phyloP scores from a whole-genome alignment of 1,284 basidiomycete genomes.

The Apiotrichum veenhuisii region DNA sequence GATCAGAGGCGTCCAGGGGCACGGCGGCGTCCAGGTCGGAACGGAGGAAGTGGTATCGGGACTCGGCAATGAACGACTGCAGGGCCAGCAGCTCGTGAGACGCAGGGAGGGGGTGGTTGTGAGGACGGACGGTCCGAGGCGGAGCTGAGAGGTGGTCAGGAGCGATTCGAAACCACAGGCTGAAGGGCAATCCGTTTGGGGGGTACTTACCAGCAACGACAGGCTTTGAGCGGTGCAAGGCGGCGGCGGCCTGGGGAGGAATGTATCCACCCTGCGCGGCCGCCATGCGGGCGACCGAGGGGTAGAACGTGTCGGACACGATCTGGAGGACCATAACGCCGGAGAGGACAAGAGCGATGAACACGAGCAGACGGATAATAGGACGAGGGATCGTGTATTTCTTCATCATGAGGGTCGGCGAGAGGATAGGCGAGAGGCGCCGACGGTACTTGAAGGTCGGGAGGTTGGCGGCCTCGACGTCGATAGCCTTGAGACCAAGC shows the following conservation, averaged over 20 bases:
- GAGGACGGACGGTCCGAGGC: constrained; percentile 21
- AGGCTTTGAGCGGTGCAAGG: neutral
- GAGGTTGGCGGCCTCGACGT: constrained; percentile 13
- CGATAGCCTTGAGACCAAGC: neutral
- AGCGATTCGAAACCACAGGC: neutral
- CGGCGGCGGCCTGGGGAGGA: neutral
- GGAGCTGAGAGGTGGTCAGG: constrained; percentile 7
- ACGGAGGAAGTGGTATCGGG: constrained; percentile 35
- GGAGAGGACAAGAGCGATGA: constrained; percentile 25
- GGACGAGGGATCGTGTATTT: constrained; percentile 33
- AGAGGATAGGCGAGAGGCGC: constrained; percentile 1
- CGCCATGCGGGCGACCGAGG: neutral
- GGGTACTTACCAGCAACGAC: constrained; percentile 15
- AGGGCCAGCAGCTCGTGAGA: constrained; percentile 48
- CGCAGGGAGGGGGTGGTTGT: constrained; percentile 32
- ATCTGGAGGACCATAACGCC: constrained; percentile 21
- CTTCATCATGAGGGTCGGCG: constrained; percentile 4
- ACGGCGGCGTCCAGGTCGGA: constrained; percentile 24
- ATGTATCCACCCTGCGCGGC: neutral
- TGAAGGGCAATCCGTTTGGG: no score
- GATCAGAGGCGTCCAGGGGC: constrained; percentile 40
- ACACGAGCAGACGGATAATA: constrained; percentile 31
- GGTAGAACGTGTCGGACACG: neutral
- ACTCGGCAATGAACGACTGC: constrained; percentile 44
- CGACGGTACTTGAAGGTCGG: neutral